Evolutionary conservation across 106 monocot genomes (phyloP).

Genomic region (Apostasia shenzhenica): DNA sequence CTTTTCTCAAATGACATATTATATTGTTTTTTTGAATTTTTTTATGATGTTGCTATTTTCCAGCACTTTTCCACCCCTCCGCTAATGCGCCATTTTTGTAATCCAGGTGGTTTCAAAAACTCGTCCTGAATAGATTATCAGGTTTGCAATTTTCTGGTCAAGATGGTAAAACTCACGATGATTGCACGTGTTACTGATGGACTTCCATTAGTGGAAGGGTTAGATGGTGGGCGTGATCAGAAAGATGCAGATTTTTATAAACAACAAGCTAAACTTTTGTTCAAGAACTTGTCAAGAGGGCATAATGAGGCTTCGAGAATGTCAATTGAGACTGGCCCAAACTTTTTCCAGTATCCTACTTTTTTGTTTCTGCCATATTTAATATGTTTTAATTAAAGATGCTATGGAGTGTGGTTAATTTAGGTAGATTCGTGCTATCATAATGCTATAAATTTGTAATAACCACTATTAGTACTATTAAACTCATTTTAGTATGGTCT

Average conservation of each 20-base stretch:
- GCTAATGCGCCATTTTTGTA: not conserved
- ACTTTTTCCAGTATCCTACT: conserved; percentile 87
- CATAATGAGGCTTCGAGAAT: conserved; percentile 93
- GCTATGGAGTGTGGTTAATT: no score
- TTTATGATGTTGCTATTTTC: no score
- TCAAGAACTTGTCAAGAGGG: conserved; percentile 90
- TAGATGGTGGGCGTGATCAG: conserved; percentile 91
- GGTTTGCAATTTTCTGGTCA: not conserved
- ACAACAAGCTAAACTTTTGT: conserved; percentile 96
- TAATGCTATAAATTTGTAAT: no score
- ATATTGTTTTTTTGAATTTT: no score
- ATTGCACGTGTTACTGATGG: conserved; percentile 98
- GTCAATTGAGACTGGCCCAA: conserved; percentile 93
- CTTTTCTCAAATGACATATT: no score
- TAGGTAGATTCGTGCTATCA: no score
- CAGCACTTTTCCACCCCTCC: no score
- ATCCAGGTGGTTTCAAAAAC: conserved; percentile 3
- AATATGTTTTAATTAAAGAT: no score
- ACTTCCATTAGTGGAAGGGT: conserved; percentile 93
- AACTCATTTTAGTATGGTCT: no score
- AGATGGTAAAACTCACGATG: conserved; percentile 89
- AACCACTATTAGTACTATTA: no score
- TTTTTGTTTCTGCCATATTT: not conserved
- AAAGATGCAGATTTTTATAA: conserved; percentile 91
- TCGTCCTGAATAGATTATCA: not conserved